phyloP scores from a whole-genome alignment of 192 early-diverging fungal species.

The Entomortierella chlamydospora region DNA sequence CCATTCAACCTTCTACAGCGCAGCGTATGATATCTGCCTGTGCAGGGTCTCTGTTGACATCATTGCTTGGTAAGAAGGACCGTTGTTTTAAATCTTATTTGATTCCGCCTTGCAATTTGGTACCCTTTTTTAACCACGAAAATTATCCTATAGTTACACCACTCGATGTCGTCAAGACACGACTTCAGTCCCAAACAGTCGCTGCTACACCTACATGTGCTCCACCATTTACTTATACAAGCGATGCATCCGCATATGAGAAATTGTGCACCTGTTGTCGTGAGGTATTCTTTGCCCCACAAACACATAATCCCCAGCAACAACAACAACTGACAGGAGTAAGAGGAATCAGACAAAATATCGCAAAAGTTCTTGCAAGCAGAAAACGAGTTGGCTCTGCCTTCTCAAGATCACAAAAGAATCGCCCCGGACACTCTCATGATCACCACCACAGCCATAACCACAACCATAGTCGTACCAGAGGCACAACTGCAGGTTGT shows the following conservation, averaged over 20 bases:
- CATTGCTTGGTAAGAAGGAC: conserved; percentile 72
- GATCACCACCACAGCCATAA: conserved; percentile 12
- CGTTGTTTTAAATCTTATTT: neutral
- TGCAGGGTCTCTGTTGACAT: conserved; percentile 84
- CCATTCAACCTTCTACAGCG: conserved; percentile 56
- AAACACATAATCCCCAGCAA: neutral
- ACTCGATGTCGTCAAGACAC: conserved; percentile 90
- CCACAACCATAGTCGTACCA: conserved; percentile 32
- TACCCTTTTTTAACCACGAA: no score
- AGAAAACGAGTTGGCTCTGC: neutral
- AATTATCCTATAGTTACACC: conserved; percentile 77
- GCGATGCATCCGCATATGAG: conserved; percentile 50
- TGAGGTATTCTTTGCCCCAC: conserved; percentile 54
- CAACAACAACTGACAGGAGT: neutral
- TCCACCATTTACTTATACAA: conserved; percentile 39
- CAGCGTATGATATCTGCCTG: conserved; percentile 87
- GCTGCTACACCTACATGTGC: conserved; percentile 41
- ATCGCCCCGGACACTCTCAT: neutral
- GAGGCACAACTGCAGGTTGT: conserved; percentile 17
- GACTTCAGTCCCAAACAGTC: conserved; percentile 75
- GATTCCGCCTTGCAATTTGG: conserved; percentile 35
- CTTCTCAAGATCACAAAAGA: no score
- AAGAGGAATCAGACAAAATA: conserved; percentile 37
- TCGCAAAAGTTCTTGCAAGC: conserved; percentile 35
- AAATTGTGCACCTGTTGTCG: conserved; percentile 57